Evolutionary conservation across 2,329 filamentous ascomycete genomes (phyloP).

Genomic region (Magnaporthales sp.): DNA sequence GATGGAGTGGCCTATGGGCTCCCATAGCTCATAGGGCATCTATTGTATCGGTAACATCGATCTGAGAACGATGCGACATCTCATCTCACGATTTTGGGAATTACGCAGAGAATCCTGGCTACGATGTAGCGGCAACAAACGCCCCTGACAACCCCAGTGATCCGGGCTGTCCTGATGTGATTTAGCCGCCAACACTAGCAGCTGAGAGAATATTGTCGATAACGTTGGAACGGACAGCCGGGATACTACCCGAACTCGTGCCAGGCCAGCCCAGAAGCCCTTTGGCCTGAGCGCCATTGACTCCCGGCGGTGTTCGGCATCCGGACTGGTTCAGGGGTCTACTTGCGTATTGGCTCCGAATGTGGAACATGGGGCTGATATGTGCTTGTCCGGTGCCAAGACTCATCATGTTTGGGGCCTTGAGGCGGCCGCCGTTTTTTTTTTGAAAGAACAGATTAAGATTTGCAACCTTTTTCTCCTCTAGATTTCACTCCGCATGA

Average conservation of each 20-base stretch:
- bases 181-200: neutral
- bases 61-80: conserved; percentile 9
- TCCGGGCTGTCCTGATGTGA: neutral
- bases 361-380: neutral
- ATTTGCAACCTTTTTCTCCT: conserved; percentile 5
- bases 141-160: neutral
- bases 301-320: neutral
- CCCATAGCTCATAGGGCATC: neutral
- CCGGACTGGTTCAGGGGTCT: neutral
- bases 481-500: conserved; percentile 17
- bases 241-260: neutral
- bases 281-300: neutral
- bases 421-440: neutral
- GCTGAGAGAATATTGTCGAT: conserved; percentile 4
- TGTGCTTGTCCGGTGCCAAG: neutral
- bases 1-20: neutral
- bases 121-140: conserved; percentile 3
- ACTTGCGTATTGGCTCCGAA: neutral
- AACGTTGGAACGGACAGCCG: conserved; percentile 1
- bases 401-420: neutral
- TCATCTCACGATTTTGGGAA: conserved; percentile 5
- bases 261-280: neutral
- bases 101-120: conserved; percentile 4
- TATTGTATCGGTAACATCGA: conserved; percentile 3
- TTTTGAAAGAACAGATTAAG: conserved; percentile 3